phyloP scores from a whole-genome alignment of 441 rosid genomes.

The Syzygium malaccense region DNA sequence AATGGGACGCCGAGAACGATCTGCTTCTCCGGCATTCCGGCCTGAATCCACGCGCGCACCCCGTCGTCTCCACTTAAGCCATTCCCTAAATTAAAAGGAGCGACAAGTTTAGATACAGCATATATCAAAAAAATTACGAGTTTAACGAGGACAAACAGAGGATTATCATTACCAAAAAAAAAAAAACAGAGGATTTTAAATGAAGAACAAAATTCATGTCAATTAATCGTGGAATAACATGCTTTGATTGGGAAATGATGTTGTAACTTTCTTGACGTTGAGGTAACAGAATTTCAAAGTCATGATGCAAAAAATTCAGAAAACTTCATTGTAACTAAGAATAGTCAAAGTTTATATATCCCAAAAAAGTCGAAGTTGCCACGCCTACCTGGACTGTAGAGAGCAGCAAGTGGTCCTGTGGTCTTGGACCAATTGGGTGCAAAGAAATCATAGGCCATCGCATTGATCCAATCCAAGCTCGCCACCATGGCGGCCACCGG shows the following conservation, averaged over 20 bases:
- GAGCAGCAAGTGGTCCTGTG: conserved; percentile 61
- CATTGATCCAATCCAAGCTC: conserved; percentile 54
- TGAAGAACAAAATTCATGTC: no score
- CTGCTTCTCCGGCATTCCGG: conserved; percentile 29
- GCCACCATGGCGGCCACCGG: conserved; percentile 32
- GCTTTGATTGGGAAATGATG: background rate
- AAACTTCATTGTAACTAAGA: background rate
- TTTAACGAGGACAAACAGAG: background rate
- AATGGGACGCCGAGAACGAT: conserved; percentile 30
- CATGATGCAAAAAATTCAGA: background rate
- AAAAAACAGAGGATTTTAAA: no score
- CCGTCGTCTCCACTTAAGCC: conserved; percentile 30
- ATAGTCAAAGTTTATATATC: background rate
- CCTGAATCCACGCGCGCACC: conserved; percentile 27
- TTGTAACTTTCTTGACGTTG: background rate
- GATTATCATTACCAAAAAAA: no score
- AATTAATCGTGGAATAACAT: no score
- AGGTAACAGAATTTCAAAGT: background rate
- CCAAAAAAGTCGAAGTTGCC: background rate
- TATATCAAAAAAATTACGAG: no score
- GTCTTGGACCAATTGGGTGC: conserved; percentile 19
- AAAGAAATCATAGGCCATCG: conserved; percentile 54
- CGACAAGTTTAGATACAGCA: no score
- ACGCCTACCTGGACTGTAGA: conserved; percentile 38
- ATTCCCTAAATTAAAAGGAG: background rate